These are phyloP conservation scores for Nannizzia gypsea DNA, from an alignment of 2,329 filamentous ascomycete genomes.

Conservation along the genomic window DNA sequence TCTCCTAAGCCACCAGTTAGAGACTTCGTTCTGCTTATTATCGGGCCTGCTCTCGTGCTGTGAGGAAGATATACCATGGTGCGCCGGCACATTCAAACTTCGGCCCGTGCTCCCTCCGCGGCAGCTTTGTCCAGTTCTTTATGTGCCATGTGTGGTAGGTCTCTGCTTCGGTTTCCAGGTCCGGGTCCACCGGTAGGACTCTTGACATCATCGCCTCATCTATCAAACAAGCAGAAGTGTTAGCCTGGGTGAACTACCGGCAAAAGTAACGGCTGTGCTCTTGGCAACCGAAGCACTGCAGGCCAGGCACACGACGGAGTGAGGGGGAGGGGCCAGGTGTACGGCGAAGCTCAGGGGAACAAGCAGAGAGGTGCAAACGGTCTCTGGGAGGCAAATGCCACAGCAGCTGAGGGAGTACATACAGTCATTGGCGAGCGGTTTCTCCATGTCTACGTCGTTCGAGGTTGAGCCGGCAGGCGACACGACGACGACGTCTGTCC, in stretches of 20 bases:
- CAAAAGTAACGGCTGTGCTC: background rate
- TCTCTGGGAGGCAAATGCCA: conserved; percentile 3
- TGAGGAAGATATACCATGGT: conserved; percentile 57
- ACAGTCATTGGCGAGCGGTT: conserved; percentile 48
- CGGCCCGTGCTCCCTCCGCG: conserved; percentile 76
- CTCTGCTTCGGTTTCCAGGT: conserved; percentile 70
- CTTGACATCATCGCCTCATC: conserved; percentile 76
- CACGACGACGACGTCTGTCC: conserved; percentile 51
- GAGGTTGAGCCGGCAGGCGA: conserved; percentile 45
- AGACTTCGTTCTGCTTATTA: background rate
- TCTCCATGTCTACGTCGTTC: conserved; percentile 44
- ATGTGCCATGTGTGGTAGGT: conserved; percentile 76
- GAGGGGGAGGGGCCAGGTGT: background rate
- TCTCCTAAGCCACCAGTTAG: conserved; percentile 49
- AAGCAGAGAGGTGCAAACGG: background rate
- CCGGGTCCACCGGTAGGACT: conserved; percentile 63
- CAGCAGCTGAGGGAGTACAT: conserved; percentile 19
- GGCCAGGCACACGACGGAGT: background rate
- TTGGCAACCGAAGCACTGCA: background rate
- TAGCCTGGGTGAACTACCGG: background rate
- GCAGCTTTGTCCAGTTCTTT: conserved; percentile 63
- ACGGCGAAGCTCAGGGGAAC: background rate
- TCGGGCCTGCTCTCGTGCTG: background rate
- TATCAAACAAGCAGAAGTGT: conserved; percentile 24
- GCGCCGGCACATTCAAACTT: conserved; percentile 73